These are phyloP conservation scores for Takashimella koratensis DNA, from an alignment of 1,284 basidiomycete species.

Conservation along the genomic window DNA sequence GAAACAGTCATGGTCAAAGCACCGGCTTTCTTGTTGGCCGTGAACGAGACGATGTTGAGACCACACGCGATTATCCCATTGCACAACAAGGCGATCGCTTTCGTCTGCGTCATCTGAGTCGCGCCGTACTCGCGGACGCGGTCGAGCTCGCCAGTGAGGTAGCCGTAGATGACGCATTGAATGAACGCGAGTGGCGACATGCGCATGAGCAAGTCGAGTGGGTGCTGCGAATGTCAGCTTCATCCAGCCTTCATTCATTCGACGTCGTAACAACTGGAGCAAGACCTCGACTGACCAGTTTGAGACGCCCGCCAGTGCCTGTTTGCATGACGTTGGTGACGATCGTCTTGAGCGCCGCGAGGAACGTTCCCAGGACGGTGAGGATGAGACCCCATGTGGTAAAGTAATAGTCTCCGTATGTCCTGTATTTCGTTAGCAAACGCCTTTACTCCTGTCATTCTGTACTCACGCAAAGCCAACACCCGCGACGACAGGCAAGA, in stretches of 20 bases:
- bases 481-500: slow-evolving; percentile 83
- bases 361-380: slow-evolving; percentile 78
- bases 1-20: slow-evolving; percentile 51
- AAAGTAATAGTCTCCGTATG: slow-evolving; percentile 86
- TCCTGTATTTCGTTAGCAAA: slow-evolving; percentile 54
- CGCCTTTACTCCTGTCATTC: not conserved
- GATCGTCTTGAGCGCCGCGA: slow-evolving; percentile 88
- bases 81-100: slow-evolving; percentile 59
- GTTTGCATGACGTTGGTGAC: slow-evolving; percentile 74
- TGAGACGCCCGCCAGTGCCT: slow-evolving; percentile 46
- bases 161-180: slow-evolving; percentile 73
- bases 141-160: slow-evolving; percentile 71
- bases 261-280: slow-evolving; percentile 13
- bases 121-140: slow-evolving; percentile 57
- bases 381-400: slow-evolving; percentile 75
- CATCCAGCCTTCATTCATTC: no score
- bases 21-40: slow-evolving; percentile 83
- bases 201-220: slow-evolving; percentile 76
- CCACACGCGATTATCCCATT: slow-evolving; percentile 86
- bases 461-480: slow-evolving; percentile 82
- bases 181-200: slow-evolving; percentile 85
- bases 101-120: slow-evolving; percentile 55
- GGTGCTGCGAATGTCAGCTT: slow-evolving; percentile 65
- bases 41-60: slow-evolving; percentile 86
- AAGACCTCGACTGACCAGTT: slow-evolving; percentile 32